Base-by-base conservation (phyloP, 2,329 filamentous ascomycete genomes). In the Dactylellina cionopaga region DNA sequence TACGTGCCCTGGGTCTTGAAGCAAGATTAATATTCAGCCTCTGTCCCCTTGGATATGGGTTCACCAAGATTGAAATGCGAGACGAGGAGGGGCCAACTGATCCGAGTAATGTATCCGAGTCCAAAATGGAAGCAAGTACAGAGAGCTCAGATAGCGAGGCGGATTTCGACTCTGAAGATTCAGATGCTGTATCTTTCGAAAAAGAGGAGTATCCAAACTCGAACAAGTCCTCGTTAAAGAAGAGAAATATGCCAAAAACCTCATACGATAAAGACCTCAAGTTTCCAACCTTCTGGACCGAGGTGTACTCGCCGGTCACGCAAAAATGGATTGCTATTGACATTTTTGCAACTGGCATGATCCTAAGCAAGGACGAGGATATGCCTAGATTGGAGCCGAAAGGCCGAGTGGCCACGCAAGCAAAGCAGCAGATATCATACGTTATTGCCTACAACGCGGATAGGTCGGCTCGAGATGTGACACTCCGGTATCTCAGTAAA, bases 281-380 rank as follows among this genome's bases (percentile, higher is more conserved):
- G 13, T 74, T 65, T 15, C 72, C 74, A 4, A 72, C 68, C 3
- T 72, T 72, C 15, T 99, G 95, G 95, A 89, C 96, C 0, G 95
- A 99, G 81, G 89, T 92, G 1, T 91, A 96, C 75, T 93, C 97
- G 74, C 84, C 88, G 54, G 90, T 90, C 0, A 87, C 92, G 74
- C 91, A 97, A 78, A 96, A 92, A 82, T 99, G 95, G 95, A 87
- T 96, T 62, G 86, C 92, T 0, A 87, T 95, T 31, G 95, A 99
- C 78, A 88, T 93, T 0, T 81, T 97, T 0, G 92, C 95, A 1
- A 72, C 68, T 6, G 68, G 68, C 1, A 52, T 65, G 37, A 55
- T 72, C 5, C 35, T 72, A 2, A 72, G 68, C 39, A 65, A 43
- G n/a, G 59, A 70, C 4, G 89, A 63, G 90, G 95, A 29, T 83